Percentiles rank a stretch among this genome's conserved stretches.
phyloP scores from a whole-genome alignment of 2,329 filamentous ascomycete species.

The Pseudocercospora fuligena region DNA sequence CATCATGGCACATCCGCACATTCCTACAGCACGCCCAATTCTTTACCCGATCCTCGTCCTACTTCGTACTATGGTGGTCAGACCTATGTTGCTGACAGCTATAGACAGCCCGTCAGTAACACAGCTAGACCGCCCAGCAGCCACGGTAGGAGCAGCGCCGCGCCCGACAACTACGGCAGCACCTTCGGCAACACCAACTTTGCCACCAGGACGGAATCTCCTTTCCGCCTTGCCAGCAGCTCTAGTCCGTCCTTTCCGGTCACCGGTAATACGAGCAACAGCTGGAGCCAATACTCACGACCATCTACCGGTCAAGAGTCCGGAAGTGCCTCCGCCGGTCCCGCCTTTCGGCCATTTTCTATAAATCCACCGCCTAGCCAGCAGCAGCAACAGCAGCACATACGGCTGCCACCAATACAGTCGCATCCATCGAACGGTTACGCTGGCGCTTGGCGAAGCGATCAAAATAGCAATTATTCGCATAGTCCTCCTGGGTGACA shows the following conservation, averaged over 20 bases:
- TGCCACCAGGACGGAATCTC: conserved; percentile 15
- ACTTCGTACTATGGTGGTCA: conserved; percentile 19
- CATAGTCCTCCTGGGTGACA: conserved; percentile 20
- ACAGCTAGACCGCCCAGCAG: conserved; percentile 25
- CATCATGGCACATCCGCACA: conserved; percentile 28
- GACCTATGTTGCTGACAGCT: conserved; percentile 31
- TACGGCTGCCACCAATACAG: conserved; percentile 21
- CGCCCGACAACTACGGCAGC: conserved; percentile 13
- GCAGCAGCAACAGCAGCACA: conserved; percentile 7
- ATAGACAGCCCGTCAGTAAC: conserved; percentile 31
- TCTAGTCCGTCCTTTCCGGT: conserved; percentile 19
- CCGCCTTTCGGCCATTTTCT: conserved; percentile 13
- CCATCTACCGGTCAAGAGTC: conserved; percentile 18
- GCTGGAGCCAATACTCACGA: conserved; percentile 16
- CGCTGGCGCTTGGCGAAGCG: conserved; percentile 19
- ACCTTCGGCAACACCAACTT: conserved; percentile 16
- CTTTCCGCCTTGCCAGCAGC: conserved; percentile 18
- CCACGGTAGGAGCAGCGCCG: conserved; percentile 23
- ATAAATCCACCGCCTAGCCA: conserved; percentile 22
- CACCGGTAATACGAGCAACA: conserved; percentile 14
- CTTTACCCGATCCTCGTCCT: conserved; percentile 32
- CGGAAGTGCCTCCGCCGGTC: conserved; percentile 4
- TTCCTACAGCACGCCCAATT: conserved; percentile 31
- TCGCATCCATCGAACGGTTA: conserved; percentile 16
- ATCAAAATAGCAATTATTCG: conserved; percentile 21